phyloP scores from a whole-genome alignment of 169 alveolate species.

The Babesia gibsoni region DNA sequence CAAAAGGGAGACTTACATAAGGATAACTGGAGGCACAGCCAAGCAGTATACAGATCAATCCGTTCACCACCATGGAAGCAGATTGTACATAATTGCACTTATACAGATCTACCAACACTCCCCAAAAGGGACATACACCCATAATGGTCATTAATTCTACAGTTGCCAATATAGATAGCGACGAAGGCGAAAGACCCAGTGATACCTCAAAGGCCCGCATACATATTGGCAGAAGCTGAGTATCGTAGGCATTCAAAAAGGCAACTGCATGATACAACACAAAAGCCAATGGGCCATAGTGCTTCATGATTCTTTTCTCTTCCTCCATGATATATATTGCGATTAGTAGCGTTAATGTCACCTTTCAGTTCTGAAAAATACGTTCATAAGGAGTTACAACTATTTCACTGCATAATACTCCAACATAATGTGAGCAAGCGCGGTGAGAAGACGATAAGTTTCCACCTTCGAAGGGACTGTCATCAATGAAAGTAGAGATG shows the following conservation, averaged over 20 bases:
- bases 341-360: no score
- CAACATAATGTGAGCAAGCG: no score
- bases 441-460: no score
- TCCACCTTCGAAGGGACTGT: no score
- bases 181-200: slow-evolving; percentile 79
- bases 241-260: slow-evolving; percentile 11
- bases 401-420: no score
- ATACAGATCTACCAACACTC: slow-evolving; percentile 82
- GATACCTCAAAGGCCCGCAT: slow-evolving; percentile 87
- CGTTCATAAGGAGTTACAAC: no score
- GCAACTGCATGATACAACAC: not conserved
- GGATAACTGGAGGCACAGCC: slow-evolving; percentile 47
- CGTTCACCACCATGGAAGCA: slow-evolving; percentile 81
- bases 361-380: no score
- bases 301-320: no score
- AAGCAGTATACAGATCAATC: slow-evolving; percentile 76
- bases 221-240: slow-evolving; percentile 8
- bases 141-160: slow-evolving; percentile 83
- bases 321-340: no score
- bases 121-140: slow-evolving; percentile 87
- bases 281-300: not conserved
- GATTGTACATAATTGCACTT: slow-evolving; percentile 81
- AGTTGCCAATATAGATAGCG: slow-evolving; percentile 78
- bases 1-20: slow-evolving; percentile 14
- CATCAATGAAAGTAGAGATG: no score